These are phyloP conservation scores for Hypoxylon sp. DNA, from an alignment of 2,329 filamentous ascomycete species.

Conservation along the genomic window DNA sequence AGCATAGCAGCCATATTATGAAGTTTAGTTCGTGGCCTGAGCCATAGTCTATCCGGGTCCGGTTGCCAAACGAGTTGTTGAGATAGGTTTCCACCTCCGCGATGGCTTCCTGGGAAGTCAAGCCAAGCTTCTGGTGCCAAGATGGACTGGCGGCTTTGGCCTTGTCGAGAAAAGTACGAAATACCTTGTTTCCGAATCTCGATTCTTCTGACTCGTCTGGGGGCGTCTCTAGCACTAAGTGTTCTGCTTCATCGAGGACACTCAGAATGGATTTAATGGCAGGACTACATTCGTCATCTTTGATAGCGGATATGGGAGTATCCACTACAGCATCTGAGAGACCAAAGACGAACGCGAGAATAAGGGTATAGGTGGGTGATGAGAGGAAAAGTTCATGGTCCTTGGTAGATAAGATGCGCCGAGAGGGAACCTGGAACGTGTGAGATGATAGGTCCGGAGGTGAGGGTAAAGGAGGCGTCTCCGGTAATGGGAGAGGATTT, in stretches of 20 bases:
- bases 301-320: conserved; percentile 74
- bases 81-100: conserved; percentile 86
- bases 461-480: conserved; percentile 80
- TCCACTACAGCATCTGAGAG: conserved; percentile 86
- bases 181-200: conserved; percentile 94
- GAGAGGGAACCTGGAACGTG: conserved; percentile 76
- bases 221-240: conserved; percentile 77
- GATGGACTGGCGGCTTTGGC: conserved; percentile 67
- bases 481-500: conserved; percentile 76
- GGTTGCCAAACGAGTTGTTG: conserved; percentile 86
- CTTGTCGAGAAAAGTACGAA: conserved; percentile 84
- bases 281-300: conserved; percentile 69
- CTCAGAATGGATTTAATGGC: conserved; percentile 74
- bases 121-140: conserved; percentile 76
- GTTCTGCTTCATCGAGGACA: conserved; percentile 79
- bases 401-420: conserved; percentile 83
- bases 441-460: conserved; percentile 74
- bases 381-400: conserved; percentile 87
- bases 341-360: conserved; percentile 88
- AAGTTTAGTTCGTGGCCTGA: conserved; percentile 99
- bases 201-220: conserved; percentile 90
- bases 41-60: conserved; percentile 92
- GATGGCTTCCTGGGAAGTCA: conserved; percentile 68
- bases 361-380: conserved; percentile 81
- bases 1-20: conserved; percentile 93